Conservation (phyloP, 495 filamentous ascomycete species). For the Penicillium cosmopolitanum region DNA sequence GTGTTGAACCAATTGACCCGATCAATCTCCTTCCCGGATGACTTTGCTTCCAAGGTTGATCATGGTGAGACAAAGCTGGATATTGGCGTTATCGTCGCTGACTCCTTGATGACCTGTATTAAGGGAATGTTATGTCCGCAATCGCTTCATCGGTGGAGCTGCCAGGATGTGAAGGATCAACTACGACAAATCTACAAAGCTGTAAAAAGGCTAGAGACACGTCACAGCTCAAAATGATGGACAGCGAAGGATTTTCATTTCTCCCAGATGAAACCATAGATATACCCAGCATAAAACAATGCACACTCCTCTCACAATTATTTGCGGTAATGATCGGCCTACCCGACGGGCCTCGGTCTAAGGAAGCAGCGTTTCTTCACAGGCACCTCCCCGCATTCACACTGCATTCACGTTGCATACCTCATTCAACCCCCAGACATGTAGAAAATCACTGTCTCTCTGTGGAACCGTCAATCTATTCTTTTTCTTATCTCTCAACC, state of each 20-base stretch:
- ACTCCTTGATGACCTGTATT: slow-evolving; percentile 46
- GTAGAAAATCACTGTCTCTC: neutral
- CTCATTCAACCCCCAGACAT: neutral
- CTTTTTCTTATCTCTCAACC: no score
- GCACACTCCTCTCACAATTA: slow-evolving; percentile 12
- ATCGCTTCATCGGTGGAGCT: slow-evolving; percentile 45
- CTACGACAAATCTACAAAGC: slow-evolving; percentile 30
- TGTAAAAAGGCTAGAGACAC: slow-evolving; percentile 19
- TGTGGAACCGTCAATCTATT: neutral
- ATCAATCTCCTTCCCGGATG: slow-evolving; percentile 33
- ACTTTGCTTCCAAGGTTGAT: slow-evolving; percentile 46
- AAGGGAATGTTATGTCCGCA: slow-evolving; percentile 50
- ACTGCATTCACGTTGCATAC: neutral
- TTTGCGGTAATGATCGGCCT: slow-evolving; percentile 10
- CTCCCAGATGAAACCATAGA: slow-evolving; percentile 1
- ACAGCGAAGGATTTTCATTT: neutral
- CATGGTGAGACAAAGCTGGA: slow-evolving; percentile 32
- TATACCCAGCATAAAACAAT: slow-evolving; percentile 19
- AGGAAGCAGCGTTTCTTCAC: slow-evolving; percentile 11
- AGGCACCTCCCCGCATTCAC: slow-evolving; percentile 21
- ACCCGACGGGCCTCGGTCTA: slow-evolving; percentile 23
- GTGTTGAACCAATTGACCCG: slow-evolving; percentile 50
- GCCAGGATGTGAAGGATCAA: slow-evolving; percentile 34
- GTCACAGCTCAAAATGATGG: neutral
- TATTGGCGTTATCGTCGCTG: slow-evolving; percentile 36